These are phyloP conservation scores for Chalciporus chontae DNA, from an alignment of 768 basidiomycete genomes.

Conservation along the genomic window DNA sequence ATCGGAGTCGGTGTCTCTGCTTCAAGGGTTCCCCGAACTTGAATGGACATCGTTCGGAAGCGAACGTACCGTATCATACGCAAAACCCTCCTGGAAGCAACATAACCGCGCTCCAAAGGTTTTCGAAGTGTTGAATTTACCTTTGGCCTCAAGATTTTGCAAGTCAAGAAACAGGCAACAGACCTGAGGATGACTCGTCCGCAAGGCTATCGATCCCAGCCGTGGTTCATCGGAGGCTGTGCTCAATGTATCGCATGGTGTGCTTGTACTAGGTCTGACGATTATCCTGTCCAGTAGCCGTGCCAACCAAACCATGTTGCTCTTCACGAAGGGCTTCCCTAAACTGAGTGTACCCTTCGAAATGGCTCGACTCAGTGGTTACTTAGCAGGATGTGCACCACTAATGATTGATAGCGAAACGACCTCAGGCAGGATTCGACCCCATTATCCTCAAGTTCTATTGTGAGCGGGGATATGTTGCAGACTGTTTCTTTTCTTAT, in stretches of 20 bases:
- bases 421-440: constrained; percentile 20
- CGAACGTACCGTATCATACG: constrained; percentile 19
- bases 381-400: too few species aligned
- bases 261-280: constrained; percentile 14
- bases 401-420: not conserved
- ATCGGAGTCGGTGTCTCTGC: constrained; percentile 8
- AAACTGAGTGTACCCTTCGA: constrained; percentile 16
- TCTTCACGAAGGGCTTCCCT: constrained; percentile 9
- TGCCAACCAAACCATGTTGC: not conserved
- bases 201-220: constrained; percentile 4
- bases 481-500: not conserved
- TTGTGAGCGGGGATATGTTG: constrained; percentile 10
- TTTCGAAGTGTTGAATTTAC: too few species aligned
- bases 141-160: constrained; percentile 1
- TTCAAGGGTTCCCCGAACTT: constrained; percentile 15
- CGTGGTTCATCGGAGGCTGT: constrained; percentile 20
- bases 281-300: not conserved
- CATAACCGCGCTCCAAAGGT: not conserved
- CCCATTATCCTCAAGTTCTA: constrained; percentile 28
- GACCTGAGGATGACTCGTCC: constrained; percentile 16
- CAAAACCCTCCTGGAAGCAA: constrained; percentile 12
- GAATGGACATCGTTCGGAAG: too few species aligned
- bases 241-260: constrained; percentile 18
- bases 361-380: too few species aligned
- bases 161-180: constrained; percentile 17